Conservation (phyloP, 257 asterid genomes). For the Rubia yunnanensis region DNA sequence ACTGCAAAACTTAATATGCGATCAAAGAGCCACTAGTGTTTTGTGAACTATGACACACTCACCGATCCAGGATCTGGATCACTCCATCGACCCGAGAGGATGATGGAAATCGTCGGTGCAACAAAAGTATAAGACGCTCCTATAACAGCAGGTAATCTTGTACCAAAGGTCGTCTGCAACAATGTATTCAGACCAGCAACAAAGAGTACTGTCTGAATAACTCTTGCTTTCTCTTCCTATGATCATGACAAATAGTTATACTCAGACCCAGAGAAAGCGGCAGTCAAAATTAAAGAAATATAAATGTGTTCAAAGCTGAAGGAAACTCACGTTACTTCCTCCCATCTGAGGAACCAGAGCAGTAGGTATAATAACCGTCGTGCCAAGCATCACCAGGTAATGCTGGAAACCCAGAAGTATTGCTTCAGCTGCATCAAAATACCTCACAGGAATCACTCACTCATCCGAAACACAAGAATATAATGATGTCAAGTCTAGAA, state of each 20-base stretch:
- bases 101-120: constrained; percentile 76
- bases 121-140: constrained; percentile 85
- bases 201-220: constrained; percentile 87
- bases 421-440: constrained; percentile 73
- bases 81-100: constrained; percentile 66
- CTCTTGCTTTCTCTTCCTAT: constrained; percentile 74
- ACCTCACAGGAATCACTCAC: neutral
- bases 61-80: constrained; percentile 61
- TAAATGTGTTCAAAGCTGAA: neutral
- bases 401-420: constrained; percentile 91
- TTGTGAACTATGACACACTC: constrained; percentile 5
- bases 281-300: neutral
- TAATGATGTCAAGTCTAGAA: neutral
- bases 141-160: constrained; percentile 75
- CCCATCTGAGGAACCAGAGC: constrained; percentile 83
- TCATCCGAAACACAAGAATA: neutral
- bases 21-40: too few relatives aligned
- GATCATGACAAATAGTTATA: neutral
- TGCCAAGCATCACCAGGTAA: constrained; percentile 95
- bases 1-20: too few relatives aligned
- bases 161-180: constrained; percentile 67
- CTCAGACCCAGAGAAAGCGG: neutral
- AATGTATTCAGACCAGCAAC: constrained; percentile 89
- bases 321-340: constrained; percentile 57
- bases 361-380: constrained; percentile 87